Evolutionary conservation across 306 rosid genomes (phyloP).

Genomic region (barrel medic (Medicago truncatula)): MtrunA17r5.0-ANR NC_053049.1:4559001-4559500

Average conservation of each 20-base stretch:
- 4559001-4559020: slow-evolving; percentile 77
- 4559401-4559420: neutral
- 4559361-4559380: neutral
- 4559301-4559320: neutral
- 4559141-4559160: slow-evolving; percentile 76
- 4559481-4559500: too few species aligned
- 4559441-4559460: slow-evolving; percentile 19
- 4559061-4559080: slow-evolving; percentile 77
- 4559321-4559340: too few species aligned
- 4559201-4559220: slow-evolving; percentile 64
- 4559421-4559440: neutral
- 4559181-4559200: slow-evolving; percentile 61
- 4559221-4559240: slow-evolving; percentile 62
- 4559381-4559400: neutral
- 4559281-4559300: slow-evolving; percentile 6
- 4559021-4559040: slow-evolving; percentile 78
- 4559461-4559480: too few species aligned
- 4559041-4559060: slow-evolving; percentile 81
- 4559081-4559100: slow-evolving; percentile 65
- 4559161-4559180: slow-evolving; percentile 72
- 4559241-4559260: slow-evolving; percentile 56
- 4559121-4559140: slow-evolving; percentile 65
- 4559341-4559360: too few species aligned
- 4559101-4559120: slow-evolving; percentile 67
- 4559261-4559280: slow-evolving; percentile 15